A percentile compares a stretch with the other conserved stretches of the same genome.
phyloP scores from a whole-genome alignment of 164 flowering plant genomes.

The Stephania cephalantha region DNA sequence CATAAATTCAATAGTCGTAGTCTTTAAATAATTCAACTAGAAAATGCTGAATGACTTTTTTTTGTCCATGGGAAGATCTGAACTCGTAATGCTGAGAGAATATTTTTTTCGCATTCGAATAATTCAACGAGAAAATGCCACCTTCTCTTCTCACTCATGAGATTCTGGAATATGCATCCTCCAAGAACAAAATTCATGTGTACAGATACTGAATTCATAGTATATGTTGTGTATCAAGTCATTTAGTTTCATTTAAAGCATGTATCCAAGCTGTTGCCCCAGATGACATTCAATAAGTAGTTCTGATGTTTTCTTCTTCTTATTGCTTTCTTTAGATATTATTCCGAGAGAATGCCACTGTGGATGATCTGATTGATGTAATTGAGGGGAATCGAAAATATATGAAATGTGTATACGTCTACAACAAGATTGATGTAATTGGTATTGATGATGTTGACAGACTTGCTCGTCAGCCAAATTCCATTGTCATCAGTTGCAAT shows the following conservation, averaged over 20 bases:
- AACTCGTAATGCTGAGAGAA: too few relatives aligned
- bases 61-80: too few relatives aligned
- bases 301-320: neutral
- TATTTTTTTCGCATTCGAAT: too few relatives aligned
- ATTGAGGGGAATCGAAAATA: conserved; percentile 98
- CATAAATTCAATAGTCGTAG: too few relatives aligned
- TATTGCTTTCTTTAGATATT: conserved; percentile 42
- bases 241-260: neutral
- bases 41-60: too few relatives aligned
- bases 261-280: neutral
- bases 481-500: conserved; percentile 98
- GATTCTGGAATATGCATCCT: too few relatives aligned
- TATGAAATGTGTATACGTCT: conserved; percentile 95
- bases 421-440: conserved; percentile 96
- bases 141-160: too few relatives aligned
- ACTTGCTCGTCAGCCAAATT: conserved; percentile 90
- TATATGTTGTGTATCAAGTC: neutral
- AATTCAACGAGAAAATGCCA: too few relatives aligned
- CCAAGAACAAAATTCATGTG: too few relatives aligned
- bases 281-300: neutral
- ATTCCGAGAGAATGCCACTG: conserved; percentile 98
- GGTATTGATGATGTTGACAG: conserved; percentile 98
- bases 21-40: too few relatives aligned
- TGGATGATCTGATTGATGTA: conserved; percentile 98
- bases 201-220: neutral